Percentiles rank a stretch among this genome's conserved stretches.
phyloP scores from a whole-genome alignment of 257 asterid genomes.

The Scutellaria minor region DNA sequence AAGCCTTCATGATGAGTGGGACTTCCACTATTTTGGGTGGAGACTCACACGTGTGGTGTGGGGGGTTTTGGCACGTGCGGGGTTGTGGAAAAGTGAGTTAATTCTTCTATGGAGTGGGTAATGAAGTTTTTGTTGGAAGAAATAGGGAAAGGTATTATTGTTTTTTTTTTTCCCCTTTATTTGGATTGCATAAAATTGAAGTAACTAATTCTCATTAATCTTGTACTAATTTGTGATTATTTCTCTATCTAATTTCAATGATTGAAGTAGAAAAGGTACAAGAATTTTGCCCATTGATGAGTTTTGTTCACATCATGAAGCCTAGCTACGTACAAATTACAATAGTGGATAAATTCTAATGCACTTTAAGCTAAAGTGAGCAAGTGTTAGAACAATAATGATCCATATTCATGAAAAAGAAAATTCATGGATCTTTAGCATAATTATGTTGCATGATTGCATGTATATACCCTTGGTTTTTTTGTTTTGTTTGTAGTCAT shows the following conservation, averaged over 20 bases:
- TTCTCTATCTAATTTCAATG: constrained; percentile 20
- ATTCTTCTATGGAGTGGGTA: constrained; percentile 7
- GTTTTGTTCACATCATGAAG: constrained; percentile 25
- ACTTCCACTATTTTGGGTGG: constrained; percentile 32
- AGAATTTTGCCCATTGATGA: neutral
- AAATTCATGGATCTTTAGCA: constrained; percentile 10
- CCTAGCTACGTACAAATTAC: neutral
- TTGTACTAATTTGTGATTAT: constrained; percentile 34
- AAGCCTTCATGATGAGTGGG: constrained; percentile 52
- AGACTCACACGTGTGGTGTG: constrained; percentile 41
- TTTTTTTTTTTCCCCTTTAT: neutral
- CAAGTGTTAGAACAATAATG: constrained; percentile 35
- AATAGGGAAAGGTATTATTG: constrained; percentile 39
- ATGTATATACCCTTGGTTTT: constrained; percentile 25
- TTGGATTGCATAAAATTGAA: constrained; percentile 53
- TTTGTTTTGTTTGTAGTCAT: constrained; percentile 38
- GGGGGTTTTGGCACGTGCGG: constrained; percentile 50
- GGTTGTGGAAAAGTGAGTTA: constrained; percentile 13
- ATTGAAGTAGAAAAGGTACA: neutral
- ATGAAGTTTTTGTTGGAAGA: neutral
- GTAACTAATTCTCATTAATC: constrained; percentile 42
- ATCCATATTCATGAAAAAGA: constrained; percentile 33
- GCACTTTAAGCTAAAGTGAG: constrained; percentile 5
- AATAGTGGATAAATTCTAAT: constrained; percentile 6
- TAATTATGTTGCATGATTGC: constrained; percentile 29